Base-by-base conservation (phyloP, 1,284 basidiomycete genomes). In the Malassezia dermatis region DNA sequence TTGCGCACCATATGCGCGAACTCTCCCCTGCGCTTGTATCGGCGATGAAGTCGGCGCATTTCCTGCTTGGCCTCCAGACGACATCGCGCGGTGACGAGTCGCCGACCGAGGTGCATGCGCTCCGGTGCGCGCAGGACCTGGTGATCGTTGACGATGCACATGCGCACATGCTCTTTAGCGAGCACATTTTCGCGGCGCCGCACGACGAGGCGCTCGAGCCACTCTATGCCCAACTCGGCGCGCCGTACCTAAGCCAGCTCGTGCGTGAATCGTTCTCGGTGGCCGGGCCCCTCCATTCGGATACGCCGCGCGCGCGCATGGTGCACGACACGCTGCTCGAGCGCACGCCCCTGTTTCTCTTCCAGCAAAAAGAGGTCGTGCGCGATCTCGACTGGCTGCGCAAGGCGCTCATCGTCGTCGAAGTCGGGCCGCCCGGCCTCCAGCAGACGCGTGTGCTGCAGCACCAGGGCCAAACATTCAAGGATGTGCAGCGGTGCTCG, bases 341-440 rank as follows among this genome's bases (percentile, higher is more conserved):
- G 75, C 80, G 93, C 24, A 78, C 94, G 12, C 88, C 89, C 0
- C 78, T 98, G 30, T 96, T 96, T 78, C 78, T 96, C 8, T 86
- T 94, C 51, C 90, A 94, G 66, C 85, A 89, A 56, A 80, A 80
- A 30, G 83, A 85, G 1, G 80, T 81, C 26, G 79, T 86, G 51
- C 69, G 66, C 28, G 81, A 85, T 6, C 81, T 82, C 47, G 82
- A 82, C 15, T 89, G 86, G 85, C 77, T 96, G 37, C 83, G 82
- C 45, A 78, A 81, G 78, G 43, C 56, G n/a, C 71, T 93, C 85
- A 58, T 67, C 48, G 59, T 77, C 10, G 60, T 62, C 40, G 71
- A 76, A 50, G 67, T 72, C 8, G 61, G 62, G 37, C 62, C 63
- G 4, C 59, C 56, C 1, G 70, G 70, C 41, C 52, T 73, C 27